These are phyloP conservation scores for Akanthomyces uredinophilus DNA, from an alignment of 2,329 filamentous ascomycete species.

Conservation along the genomic window DNA sequence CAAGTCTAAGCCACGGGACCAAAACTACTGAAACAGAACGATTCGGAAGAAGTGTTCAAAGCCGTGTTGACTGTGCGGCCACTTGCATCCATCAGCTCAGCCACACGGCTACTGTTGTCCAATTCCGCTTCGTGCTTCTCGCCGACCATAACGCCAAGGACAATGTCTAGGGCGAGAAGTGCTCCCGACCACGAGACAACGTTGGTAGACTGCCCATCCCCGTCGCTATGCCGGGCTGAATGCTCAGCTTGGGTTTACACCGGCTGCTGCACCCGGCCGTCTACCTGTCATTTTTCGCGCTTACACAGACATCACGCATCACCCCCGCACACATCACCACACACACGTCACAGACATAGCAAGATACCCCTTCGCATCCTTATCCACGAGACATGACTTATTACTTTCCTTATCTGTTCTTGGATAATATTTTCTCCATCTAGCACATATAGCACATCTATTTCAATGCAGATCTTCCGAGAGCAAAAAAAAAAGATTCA, in stretches of 20 bases:
- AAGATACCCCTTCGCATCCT: slow-evolving; percentile 6
- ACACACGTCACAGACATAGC: background rate
- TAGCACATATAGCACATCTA: background rate
- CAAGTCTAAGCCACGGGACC: slow-evolving; percentile 35
- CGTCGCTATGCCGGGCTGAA: background rate
- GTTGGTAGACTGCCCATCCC: background rate
- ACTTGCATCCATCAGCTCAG: background rate
- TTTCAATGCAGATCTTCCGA: slow-evolving; percentile 10
- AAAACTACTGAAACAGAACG: background rate
- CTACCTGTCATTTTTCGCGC: background rate
- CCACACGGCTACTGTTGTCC: background rate
- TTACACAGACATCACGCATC: background rate
- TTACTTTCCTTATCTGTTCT: slow-evolving; percentile 18
- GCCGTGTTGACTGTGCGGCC: no score
- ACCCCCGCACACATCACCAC: background rate
- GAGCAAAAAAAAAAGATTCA: no score
- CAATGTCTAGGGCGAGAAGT: background rate
- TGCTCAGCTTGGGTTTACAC: background rate
- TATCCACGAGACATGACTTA: slow-evolving; percentile 10
- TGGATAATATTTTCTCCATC: background rate
- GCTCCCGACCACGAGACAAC: background rate
- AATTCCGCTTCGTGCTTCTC: background rate
- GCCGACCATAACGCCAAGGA: no score
- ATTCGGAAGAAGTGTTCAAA: no score
- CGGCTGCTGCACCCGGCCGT: background rate